Evolutionary conservation across 441 rosid species (phyloP).

Genomic region (Erodium texanum): DNA sequence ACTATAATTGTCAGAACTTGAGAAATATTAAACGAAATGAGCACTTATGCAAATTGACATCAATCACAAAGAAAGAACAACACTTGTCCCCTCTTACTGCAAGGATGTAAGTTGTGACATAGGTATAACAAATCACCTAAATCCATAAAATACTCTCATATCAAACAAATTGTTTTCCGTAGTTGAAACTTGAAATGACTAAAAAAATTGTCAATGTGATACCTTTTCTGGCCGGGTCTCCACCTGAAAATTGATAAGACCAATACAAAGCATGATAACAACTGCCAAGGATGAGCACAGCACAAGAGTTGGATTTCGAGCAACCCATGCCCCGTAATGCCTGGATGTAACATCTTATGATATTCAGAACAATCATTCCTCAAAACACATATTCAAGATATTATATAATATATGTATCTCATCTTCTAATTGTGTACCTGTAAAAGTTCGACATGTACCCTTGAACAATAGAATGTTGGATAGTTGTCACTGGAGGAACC

Average conservation of each 20-base stretch:
- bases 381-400: conserved; percentile 17
- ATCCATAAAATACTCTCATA: background rate
- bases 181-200: background rate
- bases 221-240: conserved; percentile 75
- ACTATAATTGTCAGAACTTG: conserved; percentile 20
- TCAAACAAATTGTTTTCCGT: background rate
- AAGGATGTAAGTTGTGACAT: background rate
- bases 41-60: background rate
- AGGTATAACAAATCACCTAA: conserved; percentile 1
- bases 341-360: conserved; percentile 27
- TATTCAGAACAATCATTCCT: conserved; percentile 3
- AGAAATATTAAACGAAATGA: conserved; percentile 12
- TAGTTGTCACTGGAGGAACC: conserved; percentile 24
- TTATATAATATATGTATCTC: background rate
- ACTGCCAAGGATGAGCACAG: conserved; percentile 45
- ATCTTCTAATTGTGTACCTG: conserved; percentile 27
- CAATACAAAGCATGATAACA: conserved; percentile 45
- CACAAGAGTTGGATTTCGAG: conserved; percentile 52
- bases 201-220: conserved; percentile 15
- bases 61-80: conserved; percentile 5
- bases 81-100: conserved; percentile 7
- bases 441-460: conserved; percentile 49
- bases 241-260: conserved; percentile 44
- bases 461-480: conserved; percentile 43
- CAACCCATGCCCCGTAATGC: conserved; percentile 49